phyloP scores from a whole-genome alignment of 768 basidiomycete species.

The Suillus tomentosus region DNA sequence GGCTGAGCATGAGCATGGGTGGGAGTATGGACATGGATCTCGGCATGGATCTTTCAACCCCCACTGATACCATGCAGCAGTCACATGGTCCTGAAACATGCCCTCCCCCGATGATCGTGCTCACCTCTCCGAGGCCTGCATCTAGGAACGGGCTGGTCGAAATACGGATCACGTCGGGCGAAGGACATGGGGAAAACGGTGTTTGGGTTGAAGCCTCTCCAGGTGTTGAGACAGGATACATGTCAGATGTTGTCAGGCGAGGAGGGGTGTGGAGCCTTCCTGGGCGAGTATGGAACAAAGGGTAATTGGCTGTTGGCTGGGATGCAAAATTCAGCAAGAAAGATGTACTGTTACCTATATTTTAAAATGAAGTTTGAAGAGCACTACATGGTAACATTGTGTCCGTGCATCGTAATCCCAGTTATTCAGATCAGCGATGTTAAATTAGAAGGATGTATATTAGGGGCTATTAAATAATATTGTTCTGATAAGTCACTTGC shows the following conservation, averaged over 20 bases:
- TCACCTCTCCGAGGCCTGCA: slow-evolving; percentile 66
- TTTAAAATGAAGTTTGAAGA: background rate
- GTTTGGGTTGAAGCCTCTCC: slow-evolving; percentile 29
- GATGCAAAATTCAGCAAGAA: background rate
- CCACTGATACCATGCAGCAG: slow-evolving; percentile 15
- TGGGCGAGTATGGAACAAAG: slow-evolving; percentile 57
- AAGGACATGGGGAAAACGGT: slow-evolving; percentile 30
- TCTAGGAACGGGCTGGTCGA: slow-evolving; percentile 68
- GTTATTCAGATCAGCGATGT: too few species aligned
- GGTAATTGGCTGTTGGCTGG: background rate
- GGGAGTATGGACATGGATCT: slow-evolving; percentile 31
- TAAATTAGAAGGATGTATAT: too few species aligned
- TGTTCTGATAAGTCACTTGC: background rate
- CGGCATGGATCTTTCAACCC: slow-evolving; percentile 27
- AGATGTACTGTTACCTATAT: background rate
- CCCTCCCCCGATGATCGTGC: slow-evolving; percentile 55
- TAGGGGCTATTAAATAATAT: background rate
- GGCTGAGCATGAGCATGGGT: slow-evolving; percentile 38
- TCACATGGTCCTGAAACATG: slow-evolving; percentile 16
- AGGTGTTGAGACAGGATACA: slow-evolving; percentile 51
- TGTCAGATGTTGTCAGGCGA: slow-evolving; percentile 73
- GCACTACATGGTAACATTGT: background rate
- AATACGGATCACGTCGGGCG: slow-evolving; percentile 64
- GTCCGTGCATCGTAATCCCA: too few species aligned
- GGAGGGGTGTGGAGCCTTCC: slow-evolving; percentile 71